Evolutionary conservation across 2,329 filamentous ascomycete species (phyloP), one percentile per base, ranked within the genome.

Genomic region (Calonectria pseudoreteaudii): DNA sequence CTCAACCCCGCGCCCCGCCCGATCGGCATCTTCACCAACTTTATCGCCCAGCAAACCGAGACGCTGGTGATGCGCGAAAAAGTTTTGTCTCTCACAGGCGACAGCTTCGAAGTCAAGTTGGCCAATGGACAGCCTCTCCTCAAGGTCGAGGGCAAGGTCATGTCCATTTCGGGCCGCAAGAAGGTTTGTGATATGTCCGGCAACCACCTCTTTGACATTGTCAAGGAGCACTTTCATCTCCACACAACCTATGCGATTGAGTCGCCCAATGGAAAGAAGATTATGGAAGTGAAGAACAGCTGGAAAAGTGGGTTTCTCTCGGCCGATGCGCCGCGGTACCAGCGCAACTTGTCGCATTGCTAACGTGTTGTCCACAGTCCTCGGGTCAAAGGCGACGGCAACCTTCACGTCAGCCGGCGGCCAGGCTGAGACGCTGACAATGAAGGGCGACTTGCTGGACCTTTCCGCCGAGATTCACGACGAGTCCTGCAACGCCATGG

Each of bases 401-500:
- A 89, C 87, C 0, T 93, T 94, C 80, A 88, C 84, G n/a, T 90
- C 89, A 23, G 77, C 81, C 0, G 76, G 82, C 16, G 88, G 88
- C 60, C 82, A 84, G 38, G 76, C 81, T 1, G 85, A 90, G 71
- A 84, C 85, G 9, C 83, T 93, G 23, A 79, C 85, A 20, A 90
- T 94, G 86, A 90, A 89, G 76, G 92, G 93, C 41, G 88, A 91
- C 79, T 93, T 88, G 86, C 85, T 90, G 60, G 90, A 92, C 79
- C 87, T 86, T 1, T 82, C 78, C 3, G 92, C 91, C 6, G 86
- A 90, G 11, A 93, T 95, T 75, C 84, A 86, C 8, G 88, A 91
- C 75, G 84, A 88, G 65, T 83, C 84, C 18, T 87, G 83, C 7
- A 87, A 88, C 6, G 83, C 86, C 8, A 82, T 88, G 0, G 90